phyloP scores from a whole-genome alignment of 1,139 yeast species.

The Magnusiomyces suaveolens region DNA sequence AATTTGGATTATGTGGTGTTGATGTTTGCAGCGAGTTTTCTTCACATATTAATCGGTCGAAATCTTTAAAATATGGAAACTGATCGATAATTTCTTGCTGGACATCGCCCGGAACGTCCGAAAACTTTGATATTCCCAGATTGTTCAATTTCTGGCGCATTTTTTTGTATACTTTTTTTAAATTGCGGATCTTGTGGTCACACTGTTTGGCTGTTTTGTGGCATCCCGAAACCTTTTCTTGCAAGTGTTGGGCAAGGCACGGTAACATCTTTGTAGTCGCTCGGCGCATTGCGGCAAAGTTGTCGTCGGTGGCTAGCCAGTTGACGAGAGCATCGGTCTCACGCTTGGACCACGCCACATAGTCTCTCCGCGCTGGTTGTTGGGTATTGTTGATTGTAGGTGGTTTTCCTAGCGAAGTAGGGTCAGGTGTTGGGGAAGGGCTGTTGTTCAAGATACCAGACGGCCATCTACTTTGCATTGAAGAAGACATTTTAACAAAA shows the following conservation, averaged over 20 bases:
- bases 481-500: not conserved
- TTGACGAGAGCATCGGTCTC: constrained; percentile 14
- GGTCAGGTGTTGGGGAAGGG: not conserved
- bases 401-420: not conserved
- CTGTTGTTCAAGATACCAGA: not conserved
- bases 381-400: not conserved
- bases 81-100: constrained; percentile 12
- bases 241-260: constrained; percentile 11
- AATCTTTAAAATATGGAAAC: constrained; percentile 13
- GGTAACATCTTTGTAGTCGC: constrained; percentile 14
- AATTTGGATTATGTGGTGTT: too few species aligned
- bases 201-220: constrained; percentile 15
- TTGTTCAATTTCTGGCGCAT: constrained; percentile 9
- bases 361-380: constrained; percentile 11
- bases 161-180: constrained; percentile 13
- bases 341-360: constrained; percentile 15
- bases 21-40: not conserved
- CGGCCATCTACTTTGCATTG: not conserved
- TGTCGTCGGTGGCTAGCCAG: constrained; percentile 13
- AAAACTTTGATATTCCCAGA: constrained; percentile 3
- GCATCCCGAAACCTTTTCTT: constrained; percentile 11
- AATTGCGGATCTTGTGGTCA: constrained; percentile 15
- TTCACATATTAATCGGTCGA: constrained; percentile 8
- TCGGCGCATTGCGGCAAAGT: constrained; percentile 13
- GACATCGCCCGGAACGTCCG: constrained; percentile 1